Evolutionary conservation across 768 basidiomycete species (phyloP).

Genomic region (Lyophyllum atratum): DNA sequence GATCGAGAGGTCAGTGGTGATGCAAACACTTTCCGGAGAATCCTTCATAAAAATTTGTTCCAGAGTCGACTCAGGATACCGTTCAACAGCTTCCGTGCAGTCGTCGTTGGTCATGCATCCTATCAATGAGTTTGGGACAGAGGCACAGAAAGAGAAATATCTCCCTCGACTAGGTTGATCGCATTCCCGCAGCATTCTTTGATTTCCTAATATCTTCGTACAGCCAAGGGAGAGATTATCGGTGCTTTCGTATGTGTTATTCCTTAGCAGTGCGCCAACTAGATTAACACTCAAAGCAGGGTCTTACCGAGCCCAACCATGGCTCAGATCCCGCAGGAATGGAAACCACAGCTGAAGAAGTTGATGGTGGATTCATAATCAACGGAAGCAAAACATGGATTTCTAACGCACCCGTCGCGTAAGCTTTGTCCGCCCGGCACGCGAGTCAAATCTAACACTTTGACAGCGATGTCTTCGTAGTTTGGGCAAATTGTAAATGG

Average conservation of each 20-base stretch:
- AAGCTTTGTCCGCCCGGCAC: constrained; percentile 27
- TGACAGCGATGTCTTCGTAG: constrained; percentile 79
- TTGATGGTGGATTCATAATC: constrained; percentile 81
- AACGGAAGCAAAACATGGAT: constrained; percentile 99
- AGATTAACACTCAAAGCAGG: constrained; percentile 44
- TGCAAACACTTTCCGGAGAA: not conserved
- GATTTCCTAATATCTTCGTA: not conserved
- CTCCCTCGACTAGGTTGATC: constrained; percentile 75
- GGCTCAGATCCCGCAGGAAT: constrained; percentile 98
- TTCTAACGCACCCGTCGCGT: constrained; percentile 90
- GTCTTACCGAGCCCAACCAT: constrained; percentile 94
- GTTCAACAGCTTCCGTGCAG: constrained; percentile 93
- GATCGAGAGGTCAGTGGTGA: constrained; percentile 73
- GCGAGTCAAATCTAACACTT: not conserved
- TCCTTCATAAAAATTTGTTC: not conserved
- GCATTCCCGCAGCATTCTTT: not conserved
- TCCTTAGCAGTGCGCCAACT: not conserved
- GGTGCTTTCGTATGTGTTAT: constrained; percentile 85
- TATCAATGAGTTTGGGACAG: constrained; percentile 84
- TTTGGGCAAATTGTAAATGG: constrained; percentile 97
- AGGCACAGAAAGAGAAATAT: constrained; percentile 89
- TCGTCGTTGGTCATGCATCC: constrained; percentile 97
- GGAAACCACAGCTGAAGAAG: constrained; percentile 89
- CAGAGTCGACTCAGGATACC: constrained; percentile 95
- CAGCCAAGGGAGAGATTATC: constrained; percentile 82